These are phyloP conservation scores for Hypholoma fasciculare DNA, from an alignment of 768 basidiomycete genomes.

Conservation along the genomic window DNA sequence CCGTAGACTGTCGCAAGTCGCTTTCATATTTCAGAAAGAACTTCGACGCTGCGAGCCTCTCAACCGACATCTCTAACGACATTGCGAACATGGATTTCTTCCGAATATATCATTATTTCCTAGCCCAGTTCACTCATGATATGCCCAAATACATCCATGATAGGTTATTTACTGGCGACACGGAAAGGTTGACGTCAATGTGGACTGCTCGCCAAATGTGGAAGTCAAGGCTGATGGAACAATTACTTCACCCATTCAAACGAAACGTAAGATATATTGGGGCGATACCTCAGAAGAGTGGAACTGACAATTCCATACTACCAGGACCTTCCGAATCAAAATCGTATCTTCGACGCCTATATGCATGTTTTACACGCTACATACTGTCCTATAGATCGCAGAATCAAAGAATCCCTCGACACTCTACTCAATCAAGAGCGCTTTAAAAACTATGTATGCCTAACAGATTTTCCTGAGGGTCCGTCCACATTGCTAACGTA, in stretches of 20 bases:
- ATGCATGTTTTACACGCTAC: not conserved
- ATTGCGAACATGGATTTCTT: not conserved
- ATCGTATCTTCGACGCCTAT: not conserved
- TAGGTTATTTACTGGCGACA: not conserved
- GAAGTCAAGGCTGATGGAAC: conserved; percentile 1
- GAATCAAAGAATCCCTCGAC: not conserved
- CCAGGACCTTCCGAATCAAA: not conserved
- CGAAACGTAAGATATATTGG: not conserved
- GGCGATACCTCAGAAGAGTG: not conserved
- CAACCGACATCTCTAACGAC: not conserved
- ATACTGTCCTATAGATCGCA: not conserved
- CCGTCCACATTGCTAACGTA: not conserved
- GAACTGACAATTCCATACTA: not conserved
- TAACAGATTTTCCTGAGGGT: not conserved
- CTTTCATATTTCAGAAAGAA: not conserved
- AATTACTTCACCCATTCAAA: not conserved
- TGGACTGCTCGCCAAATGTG: not conserved
- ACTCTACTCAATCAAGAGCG: not conserved
- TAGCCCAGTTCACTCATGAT: not conserved
- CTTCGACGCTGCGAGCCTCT: not conserved
- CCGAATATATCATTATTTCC: not conserved
- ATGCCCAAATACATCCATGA: not conserved
- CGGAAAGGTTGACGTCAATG: not conserved
- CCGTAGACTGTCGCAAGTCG: not conserved
- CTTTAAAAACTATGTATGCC: conserved; percentile 3